These are phyloP conservation scores for Tilletia setariae DNA, from an alignment of 1,284 basidiomycete species.

Conservation along the genomic window DNA sequence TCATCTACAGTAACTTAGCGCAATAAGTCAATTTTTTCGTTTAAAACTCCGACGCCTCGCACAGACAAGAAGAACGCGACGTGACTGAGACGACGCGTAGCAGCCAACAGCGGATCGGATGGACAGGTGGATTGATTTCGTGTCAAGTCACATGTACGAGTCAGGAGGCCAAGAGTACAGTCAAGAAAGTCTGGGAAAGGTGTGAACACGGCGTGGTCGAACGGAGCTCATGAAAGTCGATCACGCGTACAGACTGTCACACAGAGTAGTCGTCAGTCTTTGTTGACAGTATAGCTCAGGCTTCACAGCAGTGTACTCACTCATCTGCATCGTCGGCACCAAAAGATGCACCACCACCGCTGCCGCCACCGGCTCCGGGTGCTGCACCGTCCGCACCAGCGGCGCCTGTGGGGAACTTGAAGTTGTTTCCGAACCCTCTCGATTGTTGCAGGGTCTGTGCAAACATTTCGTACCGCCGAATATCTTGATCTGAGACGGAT, in stretches of 20 bases:
- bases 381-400: slow-evolving; percentile 51
- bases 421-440: slow-evolving; percentile 68
- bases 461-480: slow-evolving; percentile 70
- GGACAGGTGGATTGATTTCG: too few relatives aligned
- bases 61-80: neutral
- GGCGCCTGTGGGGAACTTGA: slow-evolving; percentile 87
- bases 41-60: neutral
- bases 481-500: slow-evolving; percentile 67
- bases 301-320: slow-evolving; percentile 18
- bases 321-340: slow-evolving; percentile 79
- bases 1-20: neutral
- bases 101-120: too few relatives aligned
- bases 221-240: too few relatives aligned
- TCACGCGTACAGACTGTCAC: slow-evolving; percentile 1
- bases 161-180: too few relatives aligned
- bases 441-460: slow-evolving; percentile 51
- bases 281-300: too few relatives aligned
- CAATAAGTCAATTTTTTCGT: neutral
- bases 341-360: slow-evolving; percentile 74
- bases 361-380: slow-evolving; percentile 54
- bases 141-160: too few relatives aligned
- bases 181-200: too few relatives aligned
- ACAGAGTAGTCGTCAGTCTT: too few relatives aligned
- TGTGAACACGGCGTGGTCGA: too few relatives aligned
- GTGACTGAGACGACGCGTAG: too few relatives aligned